A percentile compares a stretch with the other conserved stretches of the same genome.
These are phyloP conservation scores for Hyphodiscus sp. DNA, from an alignment of 2,329 filamentous ascomycete genomes.

Conservation along the genomic window DNA sequence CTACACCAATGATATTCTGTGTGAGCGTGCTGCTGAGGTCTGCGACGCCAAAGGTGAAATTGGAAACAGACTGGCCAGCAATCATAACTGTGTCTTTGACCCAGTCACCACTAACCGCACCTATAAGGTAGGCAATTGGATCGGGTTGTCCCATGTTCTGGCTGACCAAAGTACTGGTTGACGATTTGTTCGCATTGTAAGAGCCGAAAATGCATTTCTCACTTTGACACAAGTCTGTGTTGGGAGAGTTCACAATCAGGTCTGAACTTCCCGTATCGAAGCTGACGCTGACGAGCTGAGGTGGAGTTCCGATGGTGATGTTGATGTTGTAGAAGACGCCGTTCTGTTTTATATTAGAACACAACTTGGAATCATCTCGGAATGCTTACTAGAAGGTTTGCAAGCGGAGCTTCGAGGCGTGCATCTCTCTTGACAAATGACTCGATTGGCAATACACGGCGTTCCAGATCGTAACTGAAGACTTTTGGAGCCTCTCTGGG, in stretches of 20 bases:
- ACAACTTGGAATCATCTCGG: no score
- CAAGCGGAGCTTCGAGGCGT: neutral
- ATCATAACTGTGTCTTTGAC: neutral
- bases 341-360: neutral
- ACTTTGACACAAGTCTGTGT: neutral
- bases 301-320: slow-evolving; percentile 5
- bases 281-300: slow-evolving; percentile 1
- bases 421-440: neutral
- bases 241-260: slow-evolving; percentile 1
- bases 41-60: neutral
- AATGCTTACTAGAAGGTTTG: neutral
- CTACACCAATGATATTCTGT: neutral
- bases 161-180: neutral
- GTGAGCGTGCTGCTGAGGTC: neutral
- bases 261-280: slow-evolving; percentile 7
- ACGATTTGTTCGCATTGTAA: neutral
- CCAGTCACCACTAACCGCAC: neutral
- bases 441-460: neutral
- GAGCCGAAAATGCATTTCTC: neutral
- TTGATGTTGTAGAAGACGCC: slow-evolving; percentile 4
- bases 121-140: neutral
- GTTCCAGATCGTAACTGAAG: no score
- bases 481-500: neutral
- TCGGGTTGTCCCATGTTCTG: neutral
- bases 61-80: neutral